Base-by-base conservation (phyloP, 78 protist species). In the Guillardia theta region DNA sequence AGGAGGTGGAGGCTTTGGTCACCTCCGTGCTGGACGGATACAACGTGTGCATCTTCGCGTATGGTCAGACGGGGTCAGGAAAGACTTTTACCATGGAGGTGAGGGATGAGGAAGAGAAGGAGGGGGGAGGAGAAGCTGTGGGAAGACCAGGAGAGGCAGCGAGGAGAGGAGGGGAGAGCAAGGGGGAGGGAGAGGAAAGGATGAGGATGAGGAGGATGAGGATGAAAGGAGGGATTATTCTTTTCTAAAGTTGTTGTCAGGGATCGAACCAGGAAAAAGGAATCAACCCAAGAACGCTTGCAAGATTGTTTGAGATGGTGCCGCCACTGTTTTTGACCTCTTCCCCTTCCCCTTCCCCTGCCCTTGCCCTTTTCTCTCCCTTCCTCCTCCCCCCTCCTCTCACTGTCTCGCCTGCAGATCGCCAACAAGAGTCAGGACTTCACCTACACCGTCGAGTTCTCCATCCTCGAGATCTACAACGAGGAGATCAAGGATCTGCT, bases 11-110 rank as follows among this genome's bases (percentile, higher is more conserved):
- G 24, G 96, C 94, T 27, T 54, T 97, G 53, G 97, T 97, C 6
- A 88, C 90, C 36, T 94, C 97, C 24, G 94, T 96, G 27, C 94
- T 98, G 62, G 98, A 97, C 92, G 99, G 99, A 0, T 96, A 95
- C 94, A 96, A 97, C 88, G 96, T 97, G 12, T 98, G 99, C 95
- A 95, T 98, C 76, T 98, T 98, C 87, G 97, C 98, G 12, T 98
- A 97, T 94, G 99, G 99, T 39, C 96, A 83, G 93, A 76, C 98
- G 1, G 98, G 98, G 27, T 95, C 98, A 0, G 98, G 98, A 10
- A 97, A 97, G 93, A 97, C 98, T 15, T 94, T 94, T 95, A 97
- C 97, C 19, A 50, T 10, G 58, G 58, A 50, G 58, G 58, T 10
- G 58, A 15, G 58, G 58, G 15, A 15, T 10, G 58, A 50, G 58